phyloP scores from a whole-genome alignment of 2,329 filamentous ascomycete species.

The Alternaria gansuensis region DNA sequence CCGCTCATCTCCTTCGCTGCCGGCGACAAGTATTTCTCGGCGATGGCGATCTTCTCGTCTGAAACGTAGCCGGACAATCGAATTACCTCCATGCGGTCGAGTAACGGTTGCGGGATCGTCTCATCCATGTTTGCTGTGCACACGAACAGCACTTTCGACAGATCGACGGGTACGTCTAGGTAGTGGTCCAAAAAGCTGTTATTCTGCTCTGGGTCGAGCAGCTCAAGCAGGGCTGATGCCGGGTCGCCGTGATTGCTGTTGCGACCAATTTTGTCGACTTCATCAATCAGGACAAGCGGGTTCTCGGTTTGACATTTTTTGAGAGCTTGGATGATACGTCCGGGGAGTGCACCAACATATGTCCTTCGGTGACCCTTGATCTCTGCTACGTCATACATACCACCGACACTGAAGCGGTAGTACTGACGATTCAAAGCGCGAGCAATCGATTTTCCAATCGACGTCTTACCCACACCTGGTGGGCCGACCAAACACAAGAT shows the following conservation, averaged over 20 bases:
- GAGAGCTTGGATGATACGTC: slow-evolving; percentile 95
- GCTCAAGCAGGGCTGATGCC: slow-evolving; percentile 88
- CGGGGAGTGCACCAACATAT: slow-evolving; percentile 93
- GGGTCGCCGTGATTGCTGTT: slow-evolving; percentile 92
- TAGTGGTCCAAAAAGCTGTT: slow-evolving; percentile 97
- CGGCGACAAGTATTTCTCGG: slow-evolving; percentile 88
- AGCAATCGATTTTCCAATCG: slow-evolving; percentile 97
- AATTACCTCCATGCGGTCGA: slow-evolving; percentile 98
- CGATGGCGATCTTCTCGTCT: slow-evolving; percentile 99
- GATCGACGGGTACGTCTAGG: slow-evolving; percentile 95
- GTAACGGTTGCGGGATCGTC: slow-evolving; percentile 90
- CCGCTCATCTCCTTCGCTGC: slow-evolving; percentile 94
- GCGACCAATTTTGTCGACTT: slow-evolving; percentile 96
- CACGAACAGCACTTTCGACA: slow-evolving; percentile 97
- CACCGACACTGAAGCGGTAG: slow-evolving; percentile 97
- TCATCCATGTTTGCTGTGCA: slow-evolving; percentile 99
- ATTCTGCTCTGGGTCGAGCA: slow-evolving; percentile 97
- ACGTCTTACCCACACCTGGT: slow-evolving; percentile 97
- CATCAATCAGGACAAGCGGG: slow-evolving; percentile 93
- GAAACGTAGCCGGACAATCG: slow-evolving; percentile 95
- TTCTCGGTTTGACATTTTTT: slow-evolving; percentile 99
- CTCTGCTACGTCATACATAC: slow-evolving; percentile 95
- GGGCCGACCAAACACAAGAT: slow-evolving; percentile 98
- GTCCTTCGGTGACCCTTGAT: slow-evolving; percentile 98
- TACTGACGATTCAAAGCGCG: slow-evolving; percentile 94